phyloP scores from a whole-genome alignment of 768 basidiomycete species.

The Termitomyces sp. region DNA sequence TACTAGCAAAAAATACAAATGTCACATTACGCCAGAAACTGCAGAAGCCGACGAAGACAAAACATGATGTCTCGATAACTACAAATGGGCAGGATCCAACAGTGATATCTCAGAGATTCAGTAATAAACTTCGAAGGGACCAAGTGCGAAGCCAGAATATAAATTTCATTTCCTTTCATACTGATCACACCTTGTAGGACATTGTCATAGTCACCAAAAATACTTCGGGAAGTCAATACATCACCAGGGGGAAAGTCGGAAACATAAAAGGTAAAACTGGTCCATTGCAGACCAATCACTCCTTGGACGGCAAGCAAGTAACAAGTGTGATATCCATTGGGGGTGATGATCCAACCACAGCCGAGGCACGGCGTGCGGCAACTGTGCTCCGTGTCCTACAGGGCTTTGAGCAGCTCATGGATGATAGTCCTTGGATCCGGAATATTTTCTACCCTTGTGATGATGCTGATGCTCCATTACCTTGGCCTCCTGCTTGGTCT shows the following conservation, averaged over 20 bases:
- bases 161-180: background rate
- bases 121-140: conserved; percentile 23
- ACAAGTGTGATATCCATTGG: conserved; percentile 44
- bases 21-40: conserved; percentile 41
- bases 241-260: conserved; percentile 25
- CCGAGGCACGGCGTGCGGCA: conserved; percentile 43
- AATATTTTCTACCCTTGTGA: conserved; percentile 40
- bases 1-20: conserved; percentile 39
- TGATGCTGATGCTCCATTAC: conserved; percentile 12
- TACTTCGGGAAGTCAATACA: conserved; percentile 27
- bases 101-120: conserved; percentile 31
- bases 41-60: conserved; percentile 36
- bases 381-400: conserved; percentile 39
- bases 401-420: conserved; percentile 26
- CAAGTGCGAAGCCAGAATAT: conserved; percentile 29
- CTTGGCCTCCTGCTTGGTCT: conserved; percentile 38
- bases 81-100: conserved; percentile 17
- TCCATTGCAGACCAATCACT: conserved; percentile 19
- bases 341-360: conserved; percentile 48
- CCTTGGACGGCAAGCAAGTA: conserved; percentile 23
- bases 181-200: background rate
- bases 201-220: conserved; percentile 2
- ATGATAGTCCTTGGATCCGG: conserved; percentile 40
- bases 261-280: conserved; percentile 20
- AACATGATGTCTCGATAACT: conserved; percentile 33